These are phyloP conservation scores for Nicotiana attenuata DNA, from an alignment of 257 asterid genomes.

Conservation along the genomic window DNA sequence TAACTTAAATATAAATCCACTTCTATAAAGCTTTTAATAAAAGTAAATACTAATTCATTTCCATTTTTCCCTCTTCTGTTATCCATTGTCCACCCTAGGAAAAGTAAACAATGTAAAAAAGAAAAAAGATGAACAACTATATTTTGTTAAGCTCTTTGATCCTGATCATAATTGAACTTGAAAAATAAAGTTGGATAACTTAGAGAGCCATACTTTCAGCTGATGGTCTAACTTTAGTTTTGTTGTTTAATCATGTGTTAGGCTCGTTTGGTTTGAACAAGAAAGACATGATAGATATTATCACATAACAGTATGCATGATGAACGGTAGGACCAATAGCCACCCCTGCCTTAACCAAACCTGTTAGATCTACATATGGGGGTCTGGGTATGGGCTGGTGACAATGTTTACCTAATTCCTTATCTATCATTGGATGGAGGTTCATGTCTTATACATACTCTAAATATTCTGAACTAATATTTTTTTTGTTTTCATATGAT, in stretches of 20 bases:
- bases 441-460: too few relatives aligned
- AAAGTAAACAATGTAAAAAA: too few relatives aligned
- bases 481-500: too few relatives aligned
- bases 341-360: background rate
- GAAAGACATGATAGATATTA: background rate
- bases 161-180: background rate
- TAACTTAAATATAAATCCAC: too few relatives aligned
- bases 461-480: too few relatives aligned
- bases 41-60: too few relatives aligned
- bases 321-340: background rate
- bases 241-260: background rate
- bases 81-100: too few relatives aligned
- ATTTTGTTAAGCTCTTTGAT: background rate
- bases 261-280: background rate
- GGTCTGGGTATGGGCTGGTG: background rate
- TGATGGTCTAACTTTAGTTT: background rate
- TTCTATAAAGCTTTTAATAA: too few relatives aligned
- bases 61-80: too few relatives aligned
- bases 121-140: background rate
- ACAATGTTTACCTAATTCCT: background rate
- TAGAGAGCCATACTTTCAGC: background rate
- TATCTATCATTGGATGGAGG: background rate
- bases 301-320: background rate
- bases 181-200: background rate
- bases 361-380: too few relatives aligned